Conservation (phyloP, 176 grass and related monocot genomes). For the Bolboschoenus planiculmis region DNA sequence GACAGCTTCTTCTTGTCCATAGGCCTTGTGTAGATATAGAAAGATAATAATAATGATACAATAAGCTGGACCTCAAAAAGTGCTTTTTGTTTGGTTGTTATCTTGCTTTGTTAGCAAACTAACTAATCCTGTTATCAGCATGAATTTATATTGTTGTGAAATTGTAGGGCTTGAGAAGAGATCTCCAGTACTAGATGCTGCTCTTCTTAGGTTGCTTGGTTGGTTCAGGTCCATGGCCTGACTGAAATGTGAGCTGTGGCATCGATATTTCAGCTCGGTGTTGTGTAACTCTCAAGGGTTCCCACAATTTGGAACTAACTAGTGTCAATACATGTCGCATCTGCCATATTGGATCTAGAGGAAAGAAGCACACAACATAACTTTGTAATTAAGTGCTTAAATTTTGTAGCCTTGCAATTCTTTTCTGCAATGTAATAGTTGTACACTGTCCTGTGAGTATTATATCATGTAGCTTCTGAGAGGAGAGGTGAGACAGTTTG, state of each 20-base stretch:
- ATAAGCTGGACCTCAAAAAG: neutral
- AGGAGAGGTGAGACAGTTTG: neutral
- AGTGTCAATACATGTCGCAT: neutral
- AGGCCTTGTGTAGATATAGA: neutral
- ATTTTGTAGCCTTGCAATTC: neutral
- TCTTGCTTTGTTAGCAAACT: neutral
- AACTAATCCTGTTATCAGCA: neutral
- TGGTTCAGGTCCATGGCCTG: constrained; percentile 76
- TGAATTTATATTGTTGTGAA: neutral
- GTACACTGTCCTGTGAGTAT: neutral
- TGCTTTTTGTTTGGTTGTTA: neutral
- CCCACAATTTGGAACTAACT: neutral
- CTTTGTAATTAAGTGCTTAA: neutral
- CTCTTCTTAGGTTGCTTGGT: constrained; percentile 68
- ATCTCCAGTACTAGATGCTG: constrained; percentile 67
- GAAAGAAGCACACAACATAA: neutral
- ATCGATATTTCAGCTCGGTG: neutral
- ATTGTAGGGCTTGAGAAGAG: constrained; percentile 66
- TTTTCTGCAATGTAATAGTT: constrained; percentile 4
- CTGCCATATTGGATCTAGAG: neutral
- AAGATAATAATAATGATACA: neutral
- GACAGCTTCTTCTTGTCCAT: neutral
- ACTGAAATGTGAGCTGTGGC: neutral
- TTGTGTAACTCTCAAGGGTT: neutral
- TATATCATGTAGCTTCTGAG: neutral